phyloP scores from a whole-genome alignment of 257 asterid genomes.

The Echites panduratus region DNA sequence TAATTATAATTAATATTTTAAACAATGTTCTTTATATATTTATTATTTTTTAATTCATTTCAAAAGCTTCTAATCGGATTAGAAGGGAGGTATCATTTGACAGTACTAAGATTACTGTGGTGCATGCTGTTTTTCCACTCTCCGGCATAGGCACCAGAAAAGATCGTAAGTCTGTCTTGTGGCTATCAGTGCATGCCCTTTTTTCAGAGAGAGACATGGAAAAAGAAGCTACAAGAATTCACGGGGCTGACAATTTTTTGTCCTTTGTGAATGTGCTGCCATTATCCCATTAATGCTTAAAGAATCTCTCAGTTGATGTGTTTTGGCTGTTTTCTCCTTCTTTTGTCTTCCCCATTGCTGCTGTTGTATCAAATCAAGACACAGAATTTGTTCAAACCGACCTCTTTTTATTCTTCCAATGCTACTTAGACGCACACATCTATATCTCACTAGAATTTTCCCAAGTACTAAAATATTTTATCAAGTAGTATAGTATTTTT shows the following conservation, averaged over 20 bases:
- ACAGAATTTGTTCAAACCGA: constrained; percentile 4
- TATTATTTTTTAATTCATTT: too few species aligned
- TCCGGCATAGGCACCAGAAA: background rate
- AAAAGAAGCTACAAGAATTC: constrained; percentile 35
- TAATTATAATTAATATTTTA: too few species aligned
- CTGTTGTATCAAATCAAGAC: constrained; percentile 7
- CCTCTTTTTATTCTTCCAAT: too few species aligned
- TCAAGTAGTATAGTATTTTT: background rate
- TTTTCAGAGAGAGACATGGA: background rate
- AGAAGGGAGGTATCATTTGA: too few species aligned
- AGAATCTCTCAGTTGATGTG: constrained; percentile 21
- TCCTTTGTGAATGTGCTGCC: constrained; percentile 20
- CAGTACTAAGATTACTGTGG: background rate
- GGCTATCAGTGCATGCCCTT: constrained; percentile 6
- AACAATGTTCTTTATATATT: too few species aligned
- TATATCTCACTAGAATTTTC: too few species aligned
- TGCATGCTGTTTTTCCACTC: background rate
- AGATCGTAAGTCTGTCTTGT: background rate
- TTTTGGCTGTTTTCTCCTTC: constrained; percentile 9
- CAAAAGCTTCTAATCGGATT: too few species aligned
- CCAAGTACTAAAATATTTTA: too few species aligned
- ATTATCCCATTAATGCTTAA: constrained; percentile 6
- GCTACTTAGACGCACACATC: too few species aligned
- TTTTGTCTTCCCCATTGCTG: background rate
- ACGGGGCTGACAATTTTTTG: constrained; percentile 20